Conservation (phyloP, 306 rosid genomes). For the Vigna nakashimae region DNA sequence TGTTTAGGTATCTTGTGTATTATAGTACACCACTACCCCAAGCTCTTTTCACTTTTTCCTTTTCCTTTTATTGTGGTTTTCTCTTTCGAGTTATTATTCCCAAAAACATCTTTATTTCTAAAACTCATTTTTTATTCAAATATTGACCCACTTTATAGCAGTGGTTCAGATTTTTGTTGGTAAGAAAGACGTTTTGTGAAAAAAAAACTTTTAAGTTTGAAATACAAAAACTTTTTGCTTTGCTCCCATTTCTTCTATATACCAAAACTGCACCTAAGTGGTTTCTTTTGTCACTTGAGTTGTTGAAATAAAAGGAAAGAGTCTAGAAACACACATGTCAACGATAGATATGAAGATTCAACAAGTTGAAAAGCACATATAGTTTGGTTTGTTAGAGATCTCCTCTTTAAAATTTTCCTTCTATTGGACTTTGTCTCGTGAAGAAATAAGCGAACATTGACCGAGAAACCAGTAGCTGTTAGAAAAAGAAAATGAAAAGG, state of each 20-base stretch:
- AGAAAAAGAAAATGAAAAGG: not conserved
- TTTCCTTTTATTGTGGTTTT: not conserved
- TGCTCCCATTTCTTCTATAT: slow-evolving; percentile 9
- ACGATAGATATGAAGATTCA: not conserved
- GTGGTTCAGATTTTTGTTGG: not conserved
- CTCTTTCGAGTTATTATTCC: not conserved
- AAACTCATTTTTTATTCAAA: not conserved
- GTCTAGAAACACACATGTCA: not conserved
- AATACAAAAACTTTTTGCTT: not conserved
- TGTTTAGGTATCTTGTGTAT: not conserved
- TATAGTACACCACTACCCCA: not conserved
- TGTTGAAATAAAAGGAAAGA: slow-evolving; percentile 3
- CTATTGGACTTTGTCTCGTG: slow-evolving; percentile 10
- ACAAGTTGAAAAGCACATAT: not conserved
- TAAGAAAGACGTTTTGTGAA: not conserved
- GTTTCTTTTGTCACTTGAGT: not conserved
- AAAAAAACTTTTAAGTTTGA: slow-evolving; percentile 1
- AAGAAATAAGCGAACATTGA: slow-evolving; percentile 1
- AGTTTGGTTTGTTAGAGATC: not conserved
- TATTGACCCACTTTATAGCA: not conserved
- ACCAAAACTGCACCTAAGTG: not conserved
- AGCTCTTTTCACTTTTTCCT: not conserved
- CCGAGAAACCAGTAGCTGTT: not conserved
- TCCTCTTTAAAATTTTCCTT: slow-evolving; percentile 1
- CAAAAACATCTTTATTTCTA: not conserved